phyloP scores from a whole-genome alignment of 345 rosid genomes.

The Anastatica hierochuntica region DNA sequence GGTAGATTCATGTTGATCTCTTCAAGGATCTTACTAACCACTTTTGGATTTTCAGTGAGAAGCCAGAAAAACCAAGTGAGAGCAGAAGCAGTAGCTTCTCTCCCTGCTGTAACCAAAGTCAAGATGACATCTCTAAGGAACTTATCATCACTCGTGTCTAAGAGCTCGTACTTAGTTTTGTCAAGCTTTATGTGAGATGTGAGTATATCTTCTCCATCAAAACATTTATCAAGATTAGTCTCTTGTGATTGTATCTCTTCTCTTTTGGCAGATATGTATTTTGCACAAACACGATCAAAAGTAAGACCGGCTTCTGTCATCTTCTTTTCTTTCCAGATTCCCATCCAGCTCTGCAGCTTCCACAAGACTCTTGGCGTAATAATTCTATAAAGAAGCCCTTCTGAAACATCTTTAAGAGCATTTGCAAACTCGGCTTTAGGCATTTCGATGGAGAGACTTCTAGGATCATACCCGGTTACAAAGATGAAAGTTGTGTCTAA shows the following conservation, averaged over 20 bases:
- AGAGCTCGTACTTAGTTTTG: neutral
- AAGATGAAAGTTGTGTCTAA: conserved; percentile 29
- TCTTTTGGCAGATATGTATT: conserved; percentile 22
- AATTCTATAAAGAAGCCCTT: conserved; percentile 12
- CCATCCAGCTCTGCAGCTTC: conserved; percentile 28
- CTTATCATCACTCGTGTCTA: conserved; percentile 23
- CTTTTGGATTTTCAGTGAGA: conserved; percentile 29
- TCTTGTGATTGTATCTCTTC: conserved; percentile 15
- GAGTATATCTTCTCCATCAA: conserved; percentile 26
- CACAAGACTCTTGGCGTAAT: conserved; percentile 22
- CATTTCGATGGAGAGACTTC: conserved; percentile 21
- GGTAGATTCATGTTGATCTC: conserved; percentile 25
- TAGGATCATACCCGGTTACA: conserved; percentile 38
- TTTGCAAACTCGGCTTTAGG: conserved; percentile 17
- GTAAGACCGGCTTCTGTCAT: conserved; percentile 20
- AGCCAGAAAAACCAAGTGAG: conserved; percentile 48
- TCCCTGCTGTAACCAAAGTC: conserved; percentile 39
- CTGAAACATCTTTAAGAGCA: conserved; percentile 28
- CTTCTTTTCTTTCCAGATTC: conserved; percentile 31
- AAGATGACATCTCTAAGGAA: conserved; percentile 40
- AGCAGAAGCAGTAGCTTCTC: conserved; percentile 23
- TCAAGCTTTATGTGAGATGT: conserved; percentile 25
- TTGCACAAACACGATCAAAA: conserved; percentile 5
- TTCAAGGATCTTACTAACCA: conserved; percentile 27
- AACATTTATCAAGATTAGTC: neutral